Percentiles rank a stretch among this genome's conserved stretches.
These are phyloP conservation scores for Lathyrus sativus DNA, from an alignment of 306 rosid species.

Conservation along the genomic window DNA sequence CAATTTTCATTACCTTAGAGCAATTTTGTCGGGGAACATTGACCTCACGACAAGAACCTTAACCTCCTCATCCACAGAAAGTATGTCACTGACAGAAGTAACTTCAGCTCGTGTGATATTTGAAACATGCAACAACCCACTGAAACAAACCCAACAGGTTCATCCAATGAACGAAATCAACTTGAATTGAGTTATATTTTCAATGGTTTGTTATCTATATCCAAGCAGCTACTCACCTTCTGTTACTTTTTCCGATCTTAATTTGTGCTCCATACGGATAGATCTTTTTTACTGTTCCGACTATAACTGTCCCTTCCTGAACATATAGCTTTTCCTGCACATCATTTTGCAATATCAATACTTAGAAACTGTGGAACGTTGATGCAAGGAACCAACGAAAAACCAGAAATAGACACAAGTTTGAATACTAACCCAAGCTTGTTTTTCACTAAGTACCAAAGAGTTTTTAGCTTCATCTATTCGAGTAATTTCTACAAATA, in stretches of 20 bases:
- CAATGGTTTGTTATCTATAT: conserved; percentile 26
- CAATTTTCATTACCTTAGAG: conserved; percentile 66
- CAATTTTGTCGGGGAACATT: conserved; percentile 80
- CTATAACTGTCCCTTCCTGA: conserved; percentile 80
- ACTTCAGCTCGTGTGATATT: conserved; percentile 69
- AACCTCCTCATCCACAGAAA: conserved; percentile 70
- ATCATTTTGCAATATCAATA: conserved; percentile 27
- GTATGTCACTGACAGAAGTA: conserved; percentile 71
- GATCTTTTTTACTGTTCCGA: conserved; percentile 78
- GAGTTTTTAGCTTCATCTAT: conserved; percentile 76
- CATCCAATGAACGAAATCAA: conserved; percentile 16
- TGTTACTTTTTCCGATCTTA: conserved; percentile 65
- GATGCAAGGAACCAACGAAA: conserved; percentile 20
- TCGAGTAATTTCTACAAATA: conserved; percentile 69
- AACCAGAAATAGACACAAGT: conserved; percentile 22
- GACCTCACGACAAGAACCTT: conserved; percentile 89
- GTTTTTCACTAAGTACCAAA: conserved; percentile 77
- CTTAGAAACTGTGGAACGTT: conserved; percentile 3
- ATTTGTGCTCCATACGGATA: conserved; percentile 89
- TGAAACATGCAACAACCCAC: conserved; percentile 94
- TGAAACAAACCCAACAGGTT: conserved; percentile 47
- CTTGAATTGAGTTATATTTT: background rate
- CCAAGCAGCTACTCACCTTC: conserved; percentile 56
- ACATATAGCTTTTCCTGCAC: conserved; percentile 68
- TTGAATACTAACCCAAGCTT: conserved; percentile 83